phyloP scores from a whole-genome alignment of 1,284 basidiomycete genomes.

The Trichosporon faecale region DNA sequence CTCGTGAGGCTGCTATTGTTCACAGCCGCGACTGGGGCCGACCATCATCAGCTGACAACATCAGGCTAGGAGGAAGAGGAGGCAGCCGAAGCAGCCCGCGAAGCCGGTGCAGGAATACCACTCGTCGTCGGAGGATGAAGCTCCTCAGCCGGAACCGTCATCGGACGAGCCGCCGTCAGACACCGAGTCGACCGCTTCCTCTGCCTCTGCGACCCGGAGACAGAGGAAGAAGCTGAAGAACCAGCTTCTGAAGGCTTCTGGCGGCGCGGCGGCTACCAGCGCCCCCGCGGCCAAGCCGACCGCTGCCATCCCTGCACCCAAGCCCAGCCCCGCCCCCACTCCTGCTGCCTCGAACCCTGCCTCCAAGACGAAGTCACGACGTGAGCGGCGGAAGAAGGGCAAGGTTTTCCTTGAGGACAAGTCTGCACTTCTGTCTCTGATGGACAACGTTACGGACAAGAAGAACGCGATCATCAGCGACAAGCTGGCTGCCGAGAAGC shows the following conservation, averaged over 20 bases:
- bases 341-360: neutral
- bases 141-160: neutral
- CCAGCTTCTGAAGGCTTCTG: neutral
- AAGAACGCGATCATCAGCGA: constrained; percentile 27
- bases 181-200: neutral
- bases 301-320: neutral
- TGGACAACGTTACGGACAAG: constrained; percentile 31
- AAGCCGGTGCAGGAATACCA: constrained; percentile 12
- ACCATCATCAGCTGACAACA: neutral
- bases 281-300: neutral
- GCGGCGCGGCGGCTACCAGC: neutral
- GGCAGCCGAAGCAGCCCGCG: neutral
- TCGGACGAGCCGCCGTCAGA: neutral
- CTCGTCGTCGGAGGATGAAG: constrained; percentile 19
- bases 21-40: neutral
- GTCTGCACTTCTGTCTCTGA: constrained; percentile 29
- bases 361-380: constrained; percentile 10
- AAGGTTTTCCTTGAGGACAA: constrained; percentile 50
- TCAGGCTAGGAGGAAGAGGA: neutral
- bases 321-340: neutral
- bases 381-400: constrained; percentile 46
- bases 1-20: neutral
- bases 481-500: constrained; percentile 24
- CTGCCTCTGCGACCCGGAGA: neutral
- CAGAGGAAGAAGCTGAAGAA: neutral